Conservation (phyloP, 306 rosid genomes). For the Chamaecrista fasciculata region DNA sequence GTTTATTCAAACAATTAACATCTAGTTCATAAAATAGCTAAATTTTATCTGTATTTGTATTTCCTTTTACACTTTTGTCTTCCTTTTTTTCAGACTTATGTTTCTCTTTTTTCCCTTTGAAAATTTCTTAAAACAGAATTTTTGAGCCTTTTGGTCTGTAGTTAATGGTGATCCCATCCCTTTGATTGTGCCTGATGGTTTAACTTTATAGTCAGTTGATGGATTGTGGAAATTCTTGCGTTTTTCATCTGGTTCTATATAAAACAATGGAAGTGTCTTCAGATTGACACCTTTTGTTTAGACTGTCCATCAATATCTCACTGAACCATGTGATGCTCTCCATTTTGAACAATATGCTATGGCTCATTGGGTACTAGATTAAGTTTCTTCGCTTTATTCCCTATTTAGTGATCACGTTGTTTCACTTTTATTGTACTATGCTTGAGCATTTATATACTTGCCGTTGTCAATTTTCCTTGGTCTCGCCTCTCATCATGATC, state of each 20-base stretch:
- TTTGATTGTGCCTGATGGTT: neutral
- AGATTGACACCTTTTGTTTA: constrained; percentile 14
- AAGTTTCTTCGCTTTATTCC: constrained; percentile 2
- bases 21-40: constrained; percentile 8
- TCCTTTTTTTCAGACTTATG: neutral
- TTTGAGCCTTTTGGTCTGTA: constrained; percentile 13
- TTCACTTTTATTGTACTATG: constrained; percentile 1
- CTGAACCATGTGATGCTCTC: neutral
- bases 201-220: constrained; percentile 14
- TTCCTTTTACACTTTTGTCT: constrained; percentile 7
- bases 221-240: constrained; percentile 2
- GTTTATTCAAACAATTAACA: neutral
- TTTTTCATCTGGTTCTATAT: constrained; percentile 17
- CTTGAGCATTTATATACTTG: neutral
- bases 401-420: constrained; percentile 1
- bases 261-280: constrained; percentile 14
- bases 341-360: neutral
- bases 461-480: constrained; percentile 14
- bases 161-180: neutral
- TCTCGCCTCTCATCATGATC: constrained; percentile 19
- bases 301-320: constrained; percentile 3
- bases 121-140: neutral
- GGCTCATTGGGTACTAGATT: constrained; percentile 14
- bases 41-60: constrained; percentile 6
- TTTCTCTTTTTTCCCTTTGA: neutral